phyloP scores from a whole-genome alignment of 2,329 filamentous ascomycete species.

The Ceratocystiopsis brevicomis region DNA sequence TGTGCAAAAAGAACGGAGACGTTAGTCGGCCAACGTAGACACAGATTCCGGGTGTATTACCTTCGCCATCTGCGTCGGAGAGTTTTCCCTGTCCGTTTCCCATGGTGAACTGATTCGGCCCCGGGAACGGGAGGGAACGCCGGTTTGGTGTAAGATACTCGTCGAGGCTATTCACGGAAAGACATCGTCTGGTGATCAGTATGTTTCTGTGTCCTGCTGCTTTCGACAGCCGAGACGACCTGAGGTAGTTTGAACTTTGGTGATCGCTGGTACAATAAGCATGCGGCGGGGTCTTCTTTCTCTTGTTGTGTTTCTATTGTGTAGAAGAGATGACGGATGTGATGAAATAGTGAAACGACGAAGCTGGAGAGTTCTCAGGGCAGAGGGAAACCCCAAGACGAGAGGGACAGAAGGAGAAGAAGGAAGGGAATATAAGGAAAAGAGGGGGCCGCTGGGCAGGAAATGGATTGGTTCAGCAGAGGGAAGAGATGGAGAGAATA shows the following conservation, averaged over 20 bases:
- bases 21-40: neutral
- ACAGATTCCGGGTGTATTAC: conserved; percentile 24
- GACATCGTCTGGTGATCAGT: too few species aligned
- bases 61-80: conserved; percentile 81
- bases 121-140: too few species aligned
- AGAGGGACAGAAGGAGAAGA: neutral
- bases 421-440: neutral
- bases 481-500: neutral
- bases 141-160: too few species aligned
- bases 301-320: neutral
- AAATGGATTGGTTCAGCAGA: neutral
- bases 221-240: too few species aligned
- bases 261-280: too few species aligned
- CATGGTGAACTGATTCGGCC: conserved; percentile 31
- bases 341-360: neutral
- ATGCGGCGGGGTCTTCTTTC: too few species aligned
- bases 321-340: neutral
- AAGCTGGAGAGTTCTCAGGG: neutral
- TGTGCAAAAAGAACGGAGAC: conserved; percentile 17
- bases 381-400: too few species aligned
- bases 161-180: too few species aligned
- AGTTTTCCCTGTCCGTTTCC: conserved; percentile 92
- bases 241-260: too few species aligned
- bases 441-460: neutral
- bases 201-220: too few species aligned